Evolutionary conservation across 768 basidiomycete genomes (phyloP).

Genomic region (Auricularia cornea): DNA sequence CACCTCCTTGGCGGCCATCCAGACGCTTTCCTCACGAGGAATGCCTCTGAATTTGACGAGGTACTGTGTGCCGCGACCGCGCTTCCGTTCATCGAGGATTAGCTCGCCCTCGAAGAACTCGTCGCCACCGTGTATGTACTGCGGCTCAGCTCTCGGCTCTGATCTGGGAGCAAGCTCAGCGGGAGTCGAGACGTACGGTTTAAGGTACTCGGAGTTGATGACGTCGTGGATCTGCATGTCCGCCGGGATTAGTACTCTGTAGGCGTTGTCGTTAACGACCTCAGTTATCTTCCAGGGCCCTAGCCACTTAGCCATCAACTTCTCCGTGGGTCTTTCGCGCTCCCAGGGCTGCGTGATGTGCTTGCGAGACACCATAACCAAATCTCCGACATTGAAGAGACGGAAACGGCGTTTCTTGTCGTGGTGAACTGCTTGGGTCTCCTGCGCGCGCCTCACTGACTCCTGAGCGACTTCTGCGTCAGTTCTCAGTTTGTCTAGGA

Average conservation of each 20-base stretch:
- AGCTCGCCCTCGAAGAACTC: not conserved
- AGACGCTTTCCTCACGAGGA: not conserved
- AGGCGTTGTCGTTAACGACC: slow-evolving; percentile 11
- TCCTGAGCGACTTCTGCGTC: slow-evolving; percentile 26
- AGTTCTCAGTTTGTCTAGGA: slow-evolving; percentile 7
- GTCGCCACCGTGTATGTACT: not conserved
- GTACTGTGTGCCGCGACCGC: not conserved
- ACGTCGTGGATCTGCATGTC: slow-evolving; percentile 19
- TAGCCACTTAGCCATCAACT: slow-evolving; percentile 16
- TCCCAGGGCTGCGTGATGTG: not conserved
- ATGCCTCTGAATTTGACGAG: not conserved
- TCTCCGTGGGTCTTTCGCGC: slow-evolving; percentile 11
- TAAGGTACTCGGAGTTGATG: slow-evolving; percentile 9
- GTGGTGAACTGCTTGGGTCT: not conserved
- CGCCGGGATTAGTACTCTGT: slow-evolving; percentile 15
- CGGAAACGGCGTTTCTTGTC: slow-evolving; percentile 5
- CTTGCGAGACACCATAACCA: slow-evolving; percentile 25
- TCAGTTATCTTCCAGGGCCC: slow-evolving; percentile 21
- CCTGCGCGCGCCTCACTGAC: slow-evolving; percentile 15
- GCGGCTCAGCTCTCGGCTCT: not conserved
- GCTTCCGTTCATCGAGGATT: not conserved
- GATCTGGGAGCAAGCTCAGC: not conserved
- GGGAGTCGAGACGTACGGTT: not conserved
- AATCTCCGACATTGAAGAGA: slow-evolving; percentile 22
- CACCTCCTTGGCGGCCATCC: not conserved